Conservation (phyloP, 1,284 basidiomycete genomes). For the Trametes hirsuta region DNA sequence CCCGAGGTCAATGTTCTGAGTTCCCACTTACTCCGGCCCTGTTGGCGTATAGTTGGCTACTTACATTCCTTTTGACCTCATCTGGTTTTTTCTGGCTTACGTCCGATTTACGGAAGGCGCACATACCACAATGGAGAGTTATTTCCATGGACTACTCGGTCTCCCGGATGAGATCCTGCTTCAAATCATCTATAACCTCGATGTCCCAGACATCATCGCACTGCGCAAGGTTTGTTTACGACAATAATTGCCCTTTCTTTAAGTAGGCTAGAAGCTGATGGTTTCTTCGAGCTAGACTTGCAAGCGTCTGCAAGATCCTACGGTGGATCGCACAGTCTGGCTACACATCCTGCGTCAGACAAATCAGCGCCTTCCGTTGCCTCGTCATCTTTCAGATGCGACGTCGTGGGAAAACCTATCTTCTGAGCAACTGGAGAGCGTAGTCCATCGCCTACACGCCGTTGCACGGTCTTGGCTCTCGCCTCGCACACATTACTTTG, state of each 20-base stretch:
- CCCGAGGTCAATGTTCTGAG: too few relatives aligned
- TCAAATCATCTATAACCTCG: conserved; percentile 23
- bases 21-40: too few relatives aligned
- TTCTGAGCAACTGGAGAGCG: conserved; percentile 12
- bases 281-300: conserved; percentile 22
- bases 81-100: too few relatives aligned
- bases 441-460: conserved; percentile 18
- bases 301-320: conserved; percentile 9
- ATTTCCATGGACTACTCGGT: conserved; percentile 1
- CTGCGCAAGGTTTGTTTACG: conserved; percentile 27
- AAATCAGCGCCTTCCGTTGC: conserved; percentile 17
- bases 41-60: too few relatives aligned
- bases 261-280: background rate
- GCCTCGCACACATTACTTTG: conserved; percentile 16
- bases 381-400: conserved; percentile 8
- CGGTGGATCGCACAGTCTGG: conserved; percentile 29
- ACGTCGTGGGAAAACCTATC: conserved; percentile 7
- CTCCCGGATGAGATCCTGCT: conserved; percentile 33
- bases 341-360: conserved; percentile 20
- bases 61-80: too few relatives aligned
- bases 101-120: background rate
- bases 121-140: background rate
- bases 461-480: conserved; percentile 25
- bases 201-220: conserved; percentile 23
- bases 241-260: background rate